Evolutionary conservation across 31 red algal genomes (phyloP).

Genomic region (Odonthalia washingtoniensis): DNA sequence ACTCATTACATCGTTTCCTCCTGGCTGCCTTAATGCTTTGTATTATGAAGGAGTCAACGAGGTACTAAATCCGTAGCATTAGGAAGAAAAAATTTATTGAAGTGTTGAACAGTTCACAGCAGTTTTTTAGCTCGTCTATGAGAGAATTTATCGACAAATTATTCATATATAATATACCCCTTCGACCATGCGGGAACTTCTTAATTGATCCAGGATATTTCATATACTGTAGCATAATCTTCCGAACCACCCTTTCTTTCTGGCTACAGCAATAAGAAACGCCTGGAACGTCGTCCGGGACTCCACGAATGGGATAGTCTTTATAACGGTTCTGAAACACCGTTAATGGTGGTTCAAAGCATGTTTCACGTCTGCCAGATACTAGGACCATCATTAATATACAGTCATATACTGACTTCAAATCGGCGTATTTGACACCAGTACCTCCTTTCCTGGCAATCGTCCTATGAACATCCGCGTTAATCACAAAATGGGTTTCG

Average conservation of each 20-base stretch:
- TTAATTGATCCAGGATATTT: neutral
- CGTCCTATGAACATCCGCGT: slow-evolving; percentile 30
- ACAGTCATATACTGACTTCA: slow-evolving; percentile 13
- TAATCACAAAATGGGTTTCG: slow-evolving; percentile 49
- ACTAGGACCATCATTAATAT: slow-evolving; percentile 54
- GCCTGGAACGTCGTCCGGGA: slow-evolving; percentile 22
- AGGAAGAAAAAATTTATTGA: slow-evolving; percentile 1
- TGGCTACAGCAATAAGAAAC: slow-evolving; percentile 28
- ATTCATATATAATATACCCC: slow-evolving; percentile 43
- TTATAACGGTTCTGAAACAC: slow-evolving; percentile 33
- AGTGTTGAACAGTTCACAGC: neutral
- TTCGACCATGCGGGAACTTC: neutral
- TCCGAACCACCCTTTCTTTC: slow-evolving; percentile 31
- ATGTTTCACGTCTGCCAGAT: neutral
- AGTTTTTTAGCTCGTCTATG: neutral
- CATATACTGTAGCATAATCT: slow-evolving; percentile 25
- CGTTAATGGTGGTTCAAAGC: slow-evolving; percentile 19
- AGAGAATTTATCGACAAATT: slow-evolving; percentile 1
- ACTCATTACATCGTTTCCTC: neutral
- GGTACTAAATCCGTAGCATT: slow-evolving; percentile 25
- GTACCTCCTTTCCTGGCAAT: slow-evolving; percentile 13
- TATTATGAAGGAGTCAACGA: slow-evolving; percentile 19
- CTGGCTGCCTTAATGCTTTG: slow-evolving; percentile 18
- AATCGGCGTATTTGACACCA: slow-evolving; percentile 44
- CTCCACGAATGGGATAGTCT: slow-evolving; percentile 43